These are phyloP conservation scores for Phoenix roebelenii DNA, from an alignment of 176 grass and related monocot genomes.

Conservation along the genomic window DNA sequence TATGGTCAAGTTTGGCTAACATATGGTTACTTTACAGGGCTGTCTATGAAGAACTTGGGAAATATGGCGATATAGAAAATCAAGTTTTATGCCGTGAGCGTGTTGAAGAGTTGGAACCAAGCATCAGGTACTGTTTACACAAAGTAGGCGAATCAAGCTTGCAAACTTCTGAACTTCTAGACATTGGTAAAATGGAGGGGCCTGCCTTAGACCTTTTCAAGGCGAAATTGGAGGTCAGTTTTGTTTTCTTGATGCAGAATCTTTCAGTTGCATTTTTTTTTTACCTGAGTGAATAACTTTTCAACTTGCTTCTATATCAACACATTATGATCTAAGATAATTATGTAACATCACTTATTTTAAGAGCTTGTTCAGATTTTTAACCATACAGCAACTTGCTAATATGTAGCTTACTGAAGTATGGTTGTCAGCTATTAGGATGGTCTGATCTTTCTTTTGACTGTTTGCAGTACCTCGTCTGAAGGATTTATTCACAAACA, in stretches of 20 bases:
- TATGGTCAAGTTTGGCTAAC: background rate
- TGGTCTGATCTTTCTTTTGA: too few species aligned
- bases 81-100: constrained; percentile 87
- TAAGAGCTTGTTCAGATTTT: too few species aligned
- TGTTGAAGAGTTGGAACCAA: constrained; percentile 92
- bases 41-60: constrained; percentile 89
- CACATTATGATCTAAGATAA: too few species aligned
- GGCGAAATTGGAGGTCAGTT: constrained; percentile 73
- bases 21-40: constrained; percentile 33
- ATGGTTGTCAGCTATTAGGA: too few species aligned
- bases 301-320: too few species aligned
- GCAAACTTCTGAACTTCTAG: constrained; percentile 77
- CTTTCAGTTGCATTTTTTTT: background rate
- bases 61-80: constrained; percentile 92
- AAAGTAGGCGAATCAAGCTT: constrained; percentile 83
- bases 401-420: too few species aligned
- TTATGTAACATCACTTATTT: too few species aligned
- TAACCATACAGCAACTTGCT: too few species aligned
- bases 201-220: constrained; percentile 89
- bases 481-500: too few species aligned
- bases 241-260: background rate
- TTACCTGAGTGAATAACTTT: too few species aligned
- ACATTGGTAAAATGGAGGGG: constrained; percentile 68
- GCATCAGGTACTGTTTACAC: constrained; percentile 92
- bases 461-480: too few species aligned